Evolutionary conservation across 306 rosid species (phyloP), one percentile per base, ranked within the genome.

Genomic region (Glycine tomentella): DNA sequence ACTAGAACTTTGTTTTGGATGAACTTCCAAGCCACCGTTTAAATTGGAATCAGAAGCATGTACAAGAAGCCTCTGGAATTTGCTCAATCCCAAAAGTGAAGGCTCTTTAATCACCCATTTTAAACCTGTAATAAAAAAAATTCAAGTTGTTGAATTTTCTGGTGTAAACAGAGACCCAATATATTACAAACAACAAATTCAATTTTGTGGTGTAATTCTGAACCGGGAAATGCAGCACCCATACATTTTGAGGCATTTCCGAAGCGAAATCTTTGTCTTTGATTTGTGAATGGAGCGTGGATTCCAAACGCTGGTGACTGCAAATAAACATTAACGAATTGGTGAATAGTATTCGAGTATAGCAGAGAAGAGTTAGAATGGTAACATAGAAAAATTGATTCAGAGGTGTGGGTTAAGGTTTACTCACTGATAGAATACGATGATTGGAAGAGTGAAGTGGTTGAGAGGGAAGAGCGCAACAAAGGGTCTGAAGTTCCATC

Each of bases 401-500:
- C 0, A 74, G 70, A 20, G 12, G 46, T 3, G 12, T 46, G 11
- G 82, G 45, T 20, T 48, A 49, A 79, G 62, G 52, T 46, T 33
- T 50, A 82, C 83, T 71, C 40, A 80, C 86, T 12, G 82, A 79
- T 67, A 66, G 52, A 9, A 66, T n/a, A 12, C 64, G 84, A 56
- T 11, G 55, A 36, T 52, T 67, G 3, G 80, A 83, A 9, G 50
- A 81, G 25, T 72, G 48, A 69, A 83, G 0, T 20, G 86, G 51
- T 61, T 75, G 79, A 34, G 86, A 76, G 61, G 90, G 82, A 84
- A 83, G 86, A 52, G 88, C 84, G 20, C 73, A 76, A 74, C 88
- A 90, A 72, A 85, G 77, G 40, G 85, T 81, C 74, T 84, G 89
- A 33, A 84, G 76, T 70, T 73, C 85, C 94, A 90, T 88, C 1